Evolutionary conservation across 2,329 filamentous ascomycete genomes (phyloP), one percentile per base, ranked within the genome.

Genomic region (Clathrospora elynae): DNA sequence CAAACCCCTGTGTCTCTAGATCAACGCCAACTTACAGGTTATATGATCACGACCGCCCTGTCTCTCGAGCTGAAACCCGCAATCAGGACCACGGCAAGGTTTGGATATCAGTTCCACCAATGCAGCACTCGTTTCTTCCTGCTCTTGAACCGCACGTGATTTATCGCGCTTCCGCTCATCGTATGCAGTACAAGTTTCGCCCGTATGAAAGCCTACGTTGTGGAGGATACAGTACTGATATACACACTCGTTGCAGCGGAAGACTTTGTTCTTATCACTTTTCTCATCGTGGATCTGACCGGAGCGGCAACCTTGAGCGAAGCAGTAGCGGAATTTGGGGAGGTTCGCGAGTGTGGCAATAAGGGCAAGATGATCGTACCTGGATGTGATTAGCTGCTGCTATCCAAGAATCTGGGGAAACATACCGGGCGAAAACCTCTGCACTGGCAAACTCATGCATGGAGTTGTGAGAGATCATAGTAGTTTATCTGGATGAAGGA

Each of bases 191-290:
- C 37, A 49, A 0, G 28, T 19, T 10, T 51, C 44, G 8, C 35
- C 12, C 2, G 35, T 35, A 36, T 51, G 48, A n/a, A 51, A 49
- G 0, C 44, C 23, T 16, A 48, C 13, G 1, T 44, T n/a, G 19
- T 43, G 40, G 2, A 14, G 18, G 10, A 36, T 51, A 12, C 45
- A 45, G 11, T 42, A 18, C 2, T 36, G 40, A 6, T 11, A 35
- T 1, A 9, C 10, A 2, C 40, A 51, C 3, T 24, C 36, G 1
- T 3, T 16, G 12, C 44, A 51, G 3, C 40, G 33, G 2, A 35
- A 51, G 13, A 45, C 42, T 0, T 39, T 16, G 0, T 29, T 33
- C 13, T 31, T 17, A 0, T 19, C 9, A 0, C 29, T 18, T 1
- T 11, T 28, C n/a, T n/a, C n/a, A 4, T 41, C 43, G 28, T 51